Conservation (phyloP, 2,329 filamentous ascomycete genomes). For the Curvularia spicifera region DNA sequence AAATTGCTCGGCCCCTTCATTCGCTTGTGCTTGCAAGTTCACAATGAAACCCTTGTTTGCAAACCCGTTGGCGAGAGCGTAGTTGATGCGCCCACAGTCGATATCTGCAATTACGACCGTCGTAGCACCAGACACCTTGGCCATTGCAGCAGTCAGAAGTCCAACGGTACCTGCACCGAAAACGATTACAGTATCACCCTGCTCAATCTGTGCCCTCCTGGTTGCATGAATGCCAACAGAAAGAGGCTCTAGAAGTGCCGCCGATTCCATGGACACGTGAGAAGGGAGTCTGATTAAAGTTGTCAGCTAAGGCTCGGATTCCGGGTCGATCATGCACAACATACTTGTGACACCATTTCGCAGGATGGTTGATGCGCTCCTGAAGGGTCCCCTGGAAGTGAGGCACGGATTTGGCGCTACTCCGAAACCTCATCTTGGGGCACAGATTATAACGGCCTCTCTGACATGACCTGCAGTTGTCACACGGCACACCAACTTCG, state of each 20-base stretch:
- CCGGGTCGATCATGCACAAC: conserved; percentile 42
- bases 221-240: conserved; percentile 86
- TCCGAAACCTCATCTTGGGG: conserved; percentile 52
- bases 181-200: conserved; percentile 79
- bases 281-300: conserved; percentile 47
- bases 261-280: conserved; percentile 50
- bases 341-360: conserved; percentile 55
- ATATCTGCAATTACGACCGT: conserved; percentile 52
- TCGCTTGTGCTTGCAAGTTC: conserved; percentile 30
- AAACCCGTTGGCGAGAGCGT: conserved; percentile 49
- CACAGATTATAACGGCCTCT: conserved; percentile 53
- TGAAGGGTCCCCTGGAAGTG: conserved; percentile 54
- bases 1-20: conserved; percentile 43
- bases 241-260: conserved; percentile 63
- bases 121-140: conserved; percentile 50
- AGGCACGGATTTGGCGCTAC: conserved; percentile 53
- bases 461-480: conserved; percentile 52
- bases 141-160: conserved; percentile 50
- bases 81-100: conserved; percentile 50
- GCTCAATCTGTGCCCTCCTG: conserved; percentile 72
- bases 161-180: conserved; percentile 78
- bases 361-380: conserved; percentile 53
- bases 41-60: conserved; percentile 50
- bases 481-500: conserved; percentile 52
- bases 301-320: conserved; percentile 37